phyloP scores from a whole-genome alignment of 768 basidiomycete species.

The Boletus subcaerulescens region DNA sequence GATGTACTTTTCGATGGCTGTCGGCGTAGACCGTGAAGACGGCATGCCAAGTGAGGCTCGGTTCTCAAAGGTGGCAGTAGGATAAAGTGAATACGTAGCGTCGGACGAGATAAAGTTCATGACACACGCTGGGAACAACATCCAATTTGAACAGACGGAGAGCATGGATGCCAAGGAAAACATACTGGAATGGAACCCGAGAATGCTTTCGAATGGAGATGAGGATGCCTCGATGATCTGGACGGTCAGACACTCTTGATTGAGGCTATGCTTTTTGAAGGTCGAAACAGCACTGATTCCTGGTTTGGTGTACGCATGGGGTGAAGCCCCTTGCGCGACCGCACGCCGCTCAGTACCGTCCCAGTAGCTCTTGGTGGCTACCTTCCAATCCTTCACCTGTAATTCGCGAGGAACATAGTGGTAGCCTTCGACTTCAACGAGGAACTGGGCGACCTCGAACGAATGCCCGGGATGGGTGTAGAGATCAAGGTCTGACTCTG shows the following conservation, averaged over 20 bases:
- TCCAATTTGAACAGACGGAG: no score
- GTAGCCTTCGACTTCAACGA: slow-evolving; percentile 33
- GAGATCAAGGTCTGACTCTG: slow-evolving; percentile 50
- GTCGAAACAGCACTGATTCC: slow-evolving; percentile 17
- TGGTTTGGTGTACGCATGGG: not conserved
- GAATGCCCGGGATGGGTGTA: slow-evolving; percentile 38
- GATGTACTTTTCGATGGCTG: slow-evolving; percentile 33
- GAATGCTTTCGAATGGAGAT: slow-evolving; percentile 31
- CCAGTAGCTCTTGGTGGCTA: slow-evolving; percentile 9
- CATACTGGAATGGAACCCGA: slow-evolving; percentile 48
- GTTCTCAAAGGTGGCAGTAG: slow-evolving; percentile 38
- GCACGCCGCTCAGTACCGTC: slow-evolving; percentile 16
- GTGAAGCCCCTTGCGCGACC: fast-evolving
- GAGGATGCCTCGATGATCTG: slow-evolving; percentile 36
- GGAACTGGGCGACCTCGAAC: slow-evolving; percentile 34
- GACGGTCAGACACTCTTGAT: slow-evolving; percentile 24
- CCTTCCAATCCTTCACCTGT: slow-evolving; percentile 21
- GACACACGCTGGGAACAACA: slow-evolving; percentile 4
- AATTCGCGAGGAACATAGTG: slow-evolving; percentile 17
- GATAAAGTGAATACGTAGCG: slow-evolving; percentile 41
- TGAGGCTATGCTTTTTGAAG: slow-evolving; percentile 18
- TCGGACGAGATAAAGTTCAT: slow-evolving; percentile 41
- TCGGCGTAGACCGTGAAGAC: not conserved
- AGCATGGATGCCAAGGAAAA: no score
- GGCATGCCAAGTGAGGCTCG: slow-evolving; percentile 24